Evolutionary conservation across 768 basidiomycete species (phyloP).

Genomic region (Pilatotrama ljubarskyi): DNA sequence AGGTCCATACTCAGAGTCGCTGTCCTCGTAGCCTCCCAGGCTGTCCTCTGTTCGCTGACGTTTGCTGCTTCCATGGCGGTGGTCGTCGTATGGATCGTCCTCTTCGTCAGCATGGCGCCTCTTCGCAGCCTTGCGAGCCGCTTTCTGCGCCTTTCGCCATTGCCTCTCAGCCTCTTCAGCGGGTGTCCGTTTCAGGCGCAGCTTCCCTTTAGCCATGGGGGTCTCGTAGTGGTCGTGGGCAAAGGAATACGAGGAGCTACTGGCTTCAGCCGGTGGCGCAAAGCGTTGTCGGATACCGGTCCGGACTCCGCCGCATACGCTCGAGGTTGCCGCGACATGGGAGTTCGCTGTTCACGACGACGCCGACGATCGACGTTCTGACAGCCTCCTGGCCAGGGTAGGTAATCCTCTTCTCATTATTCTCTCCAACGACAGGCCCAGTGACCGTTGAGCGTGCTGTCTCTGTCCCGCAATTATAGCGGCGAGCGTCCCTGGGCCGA

Average conservation of each 20-base stretch:
- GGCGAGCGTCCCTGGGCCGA: not conserved
- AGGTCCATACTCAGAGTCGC: constrained; percentile 31
- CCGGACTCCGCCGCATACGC: not conserved
- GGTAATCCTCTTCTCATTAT: not conserved
- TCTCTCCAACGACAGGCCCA: no score
- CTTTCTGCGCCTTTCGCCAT: constrained; percentile 45
- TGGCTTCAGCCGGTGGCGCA: not conserved
- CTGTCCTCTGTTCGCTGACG: constrained; percentile 15
- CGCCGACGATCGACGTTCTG: not conserved
- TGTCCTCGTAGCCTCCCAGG: constrained; percentile 13
- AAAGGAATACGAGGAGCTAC: not conserved
- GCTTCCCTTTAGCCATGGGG: constrained; percentile 29
- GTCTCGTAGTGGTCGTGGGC: not conserved
- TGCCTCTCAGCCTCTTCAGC: constrained; percentile 39
- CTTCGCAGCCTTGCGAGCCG: constrained; percentile 47
- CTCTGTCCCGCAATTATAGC: no score
- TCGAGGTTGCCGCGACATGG: not conserved
- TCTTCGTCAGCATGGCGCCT: constrained; percentile 26
- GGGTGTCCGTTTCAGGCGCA: constrained; percentile 41
- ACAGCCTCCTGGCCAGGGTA: not conserved
- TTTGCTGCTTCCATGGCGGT: constrained; percentile 19
- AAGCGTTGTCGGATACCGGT: not conserved
- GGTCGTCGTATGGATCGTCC: constrained; percentile 16
- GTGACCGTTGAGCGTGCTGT: no score
- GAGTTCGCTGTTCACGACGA: not conserved